Conservation (phyloP, 768 basidiomycete genomes). For the Clitopilus hobsonii region DNA sequence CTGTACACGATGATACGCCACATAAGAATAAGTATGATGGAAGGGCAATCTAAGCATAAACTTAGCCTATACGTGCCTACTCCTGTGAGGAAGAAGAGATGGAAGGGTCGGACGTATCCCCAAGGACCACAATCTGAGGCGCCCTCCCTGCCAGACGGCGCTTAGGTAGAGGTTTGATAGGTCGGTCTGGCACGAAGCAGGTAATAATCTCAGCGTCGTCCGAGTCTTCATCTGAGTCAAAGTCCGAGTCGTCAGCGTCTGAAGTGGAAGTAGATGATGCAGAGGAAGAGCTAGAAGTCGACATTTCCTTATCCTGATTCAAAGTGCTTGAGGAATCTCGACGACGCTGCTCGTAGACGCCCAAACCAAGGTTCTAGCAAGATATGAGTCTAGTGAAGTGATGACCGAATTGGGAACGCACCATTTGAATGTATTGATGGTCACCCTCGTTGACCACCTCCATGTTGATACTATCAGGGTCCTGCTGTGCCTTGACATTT, state of each 20-base stretch:
- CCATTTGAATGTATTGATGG: conserved; percentile 64
- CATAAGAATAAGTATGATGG: background rate
- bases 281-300: conserved; percentile 10
- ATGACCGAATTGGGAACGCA: conserved; percentile 16
- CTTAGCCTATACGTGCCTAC: background rate
- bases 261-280: conserved; percentile 17
- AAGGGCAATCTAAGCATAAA: background rate
- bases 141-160: conserved; percentile 16
- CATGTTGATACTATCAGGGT: conserved; percentile 64
- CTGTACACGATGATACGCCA: background rate
- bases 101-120: background rate
- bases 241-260: conserved; percentile 13
- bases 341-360: conserved; percentile 46
- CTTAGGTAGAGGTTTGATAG: conserved; percentile 44
- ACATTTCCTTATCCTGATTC: conserved; percentile 1
- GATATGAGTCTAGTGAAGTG: background rate
- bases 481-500: conserved; percentile 33
- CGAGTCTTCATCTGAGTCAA: conserved; percentile 27
- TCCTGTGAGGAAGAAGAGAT: background rate
- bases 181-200: conserved; percentile 34
- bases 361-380: conserved; percentile 58
- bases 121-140: background rate
- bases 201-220: conserved; percentile 30
- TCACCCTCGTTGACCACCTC: conserved; percentile 51
- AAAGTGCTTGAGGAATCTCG: background rate